phyloP scores from a whole-genome alignment of 202 grass and related monocot genomes.

The Setaria italica region DNA sequence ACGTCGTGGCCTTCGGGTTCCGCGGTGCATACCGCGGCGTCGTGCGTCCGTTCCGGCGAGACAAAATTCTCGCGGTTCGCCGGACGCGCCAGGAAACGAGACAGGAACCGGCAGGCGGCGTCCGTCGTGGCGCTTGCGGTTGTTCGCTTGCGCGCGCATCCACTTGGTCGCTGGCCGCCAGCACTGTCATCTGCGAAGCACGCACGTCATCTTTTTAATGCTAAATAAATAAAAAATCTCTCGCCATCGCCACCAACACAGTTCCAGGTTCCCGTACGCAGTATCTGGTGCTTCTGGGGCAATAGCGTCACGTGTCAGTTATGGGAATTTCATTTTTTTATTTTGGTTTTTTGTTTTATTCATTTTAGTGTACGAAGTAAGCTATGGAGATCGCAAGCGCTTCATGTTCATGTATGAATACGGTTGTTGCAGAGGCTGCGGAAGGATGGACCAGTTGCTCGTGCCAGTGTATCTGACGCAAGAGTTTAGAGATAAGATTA shows the following conservation, averaged over 20 bases:
- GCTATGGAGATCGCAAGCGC: not conserved
- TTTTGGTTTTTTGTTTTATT: not conserved
- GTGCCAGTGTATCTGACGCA: not conserved
- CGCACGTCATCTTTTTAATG: not conserved
- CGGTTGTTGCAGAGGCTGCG: slow-evolving; percentile 12
- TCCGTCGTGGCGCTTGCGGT: not conserved
- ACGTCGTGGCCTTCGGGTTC: no score
- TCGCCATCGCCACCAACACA: not conserved
- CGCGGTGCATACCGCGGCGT: slow-evolving; percentile 18
- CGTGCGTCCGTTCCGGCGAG: slow-evolving; percentile 26
- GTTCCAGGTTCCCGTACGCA: not conserved
- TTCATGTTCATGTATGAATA: slow-evolving; percentile 5
- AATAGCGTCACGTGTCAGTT: not conserved
- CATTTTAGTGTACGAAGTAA: not conserved
- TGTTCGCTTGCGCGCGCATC: not conserved
- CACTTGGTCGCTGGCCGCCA: not conserved
- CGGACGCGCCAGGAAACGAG: not conserved
- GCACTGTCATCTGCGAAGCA: not conserved
- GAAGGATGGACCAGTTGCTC: not conserved
- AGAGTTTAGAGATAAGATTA: slow-evolving; percentile 26
- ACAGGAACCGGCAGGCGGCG: not conserved
- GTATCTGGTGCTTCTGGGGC: not conserved
- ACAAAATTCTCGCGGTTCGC: not conserved
- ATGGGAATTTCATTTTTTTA: not conserved
- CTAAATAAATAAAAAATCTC: no score